Conservation (phyloP, 2,329 filamentous ascomycete species). For the Berkeleyomyces basicola region DNA sequence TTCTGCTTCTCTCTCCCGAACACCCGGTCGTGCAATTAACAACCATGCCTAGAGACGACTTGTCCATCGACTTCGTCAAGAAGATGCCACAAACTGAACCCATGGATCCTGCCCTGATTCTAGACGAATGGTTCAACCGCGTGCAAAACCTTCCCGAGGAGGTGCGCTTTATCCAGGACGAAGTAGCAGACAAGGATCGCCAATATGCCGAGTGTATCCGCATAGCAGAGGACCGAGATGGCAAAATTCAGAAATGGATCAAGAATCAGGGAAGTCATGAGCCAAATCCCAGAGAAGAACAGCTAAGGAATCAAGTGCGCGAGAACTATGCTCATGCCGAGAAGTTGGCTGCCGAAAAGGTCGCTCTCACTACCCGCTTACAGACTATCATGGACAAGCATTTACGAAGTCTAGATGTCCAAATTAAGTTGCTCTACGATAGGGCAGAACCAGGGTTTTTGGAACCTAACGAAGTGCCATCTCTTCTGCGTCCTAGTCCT, state of each 20-base stretch:
- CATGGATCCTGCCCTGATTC: slow-evolving; percentile 49
- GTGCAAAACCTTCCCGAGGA: slow-evolving; percentile 69
- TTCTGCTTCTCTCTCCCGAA: slow-evolving; percentile 1
- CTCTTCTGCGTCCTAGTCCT: slow-evolving; percentile 40
- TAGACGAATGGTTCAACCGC: slow-evolving; percentile 62
- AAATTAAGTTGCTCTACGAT: slow-evolving; percentile 46
- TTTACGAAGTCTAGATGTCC: slow-evolving; percentile 42
- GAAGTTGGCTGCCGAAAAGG: slow-evolving; percentile 58
- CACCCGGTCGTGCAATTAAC: slow-evolving; percentile 29
- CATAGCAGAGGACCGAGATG: slow-evolving; percentile 55
- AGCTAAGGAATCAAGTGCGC: slow-evolving; percentile 46
- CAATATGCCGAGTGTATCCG: slow-evolving; percentile 52
- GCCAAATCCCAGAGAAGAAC: slow-evolving; percentile 58
- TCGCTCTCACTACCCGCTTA: slow-evolving; percentile 49
- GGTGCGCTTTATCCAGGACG: slow-evolving; percentile 67
- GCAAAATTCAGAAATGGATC: slow-evolving; percentile 65
- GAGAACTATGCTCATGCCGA: slow-evolving; percentile 55
- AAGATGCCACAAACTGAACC: slow-evolving; percentile 47
- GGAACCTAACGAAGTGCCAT: slow-evolving; percentile 46
- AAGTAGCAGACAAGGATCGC: slow-evolving; percentile 65
- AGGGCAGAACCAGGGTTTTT: slow-evolving; percentile 43
- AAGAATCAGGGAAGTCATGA: slow-evolving; percentile 58
- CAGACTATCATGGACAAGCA: slow-evolving; percentile 45
- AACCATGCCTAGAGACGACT: slow-evolving; percentile 56
- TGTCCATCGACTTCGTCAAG: slow-evolving; percentile 52